Percentiles rank a stretch among this genome's conserved stretches.
Conservation (phyloP, 306 rosid genomes). For the Fragaria vesca region DNA sequence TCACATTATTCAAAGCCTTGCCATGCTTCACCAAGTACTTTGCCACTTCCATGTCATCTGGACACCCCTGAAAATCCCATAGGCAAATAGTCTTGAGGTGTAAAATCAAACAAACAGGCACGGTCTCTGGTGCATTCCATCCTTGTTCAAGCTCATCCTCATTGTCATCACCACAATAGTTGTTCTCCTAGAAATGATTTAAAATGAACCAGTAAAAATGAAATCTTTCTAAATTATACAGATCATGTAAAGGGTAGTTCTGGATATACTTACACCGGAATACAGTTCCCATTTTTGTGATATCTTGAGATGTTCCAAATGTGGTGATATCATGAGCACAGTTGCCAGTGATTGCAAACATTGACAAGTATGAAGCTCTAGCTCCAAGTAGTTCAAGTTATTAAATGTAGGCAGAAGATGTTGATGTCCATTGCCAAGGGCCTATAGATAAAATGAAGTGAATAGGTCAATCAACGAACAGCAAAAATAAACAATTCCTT, state of each 20-base stretch:
- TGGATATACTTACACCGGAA: not conserved
- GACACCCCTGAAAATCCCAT: not conserved
- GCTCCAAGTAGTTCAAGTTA: not conserved
- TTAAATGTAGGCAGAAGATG: too few relatives aligned
- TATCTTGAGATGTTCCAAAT: not conserved
- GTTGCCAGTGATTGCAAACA: not conserved
- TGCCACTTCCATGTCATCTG: not conserved
- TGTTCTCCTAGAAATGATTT: not conserved
- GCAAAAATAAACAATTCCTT: not conserved
- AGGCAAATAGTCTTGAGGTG: not conserved
- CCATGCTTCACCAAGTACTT: slow-evolving; percentile 1
- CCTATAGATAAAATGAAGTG: too few relatives aligned
- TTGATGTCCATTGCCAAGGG: too few relatives aligned
- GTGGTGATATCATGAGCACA: not conserved
- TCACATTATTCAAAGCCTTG: not conserved
- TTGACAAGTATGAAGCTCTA: not conserved
- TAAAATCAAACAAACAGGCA: not conserved
- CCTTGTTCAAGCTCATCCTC: not conserved
- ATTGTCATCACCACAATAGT: not conserved
- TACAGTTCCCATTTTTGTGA: too few relatives aligned
- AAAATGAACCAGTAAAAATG: not conserved
- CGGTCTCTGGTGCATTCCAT: not conserved
- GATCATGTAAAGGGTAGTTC: not conserved
- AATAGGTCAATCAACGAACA: too few relatives aligned
- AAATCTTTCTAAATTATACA: not conserved